Evolutionary conservation across 2,329 filamentous ascomycete genomes (phyloP), one percentile per base, ranked within the genome.

Genomic region (Colletotrichum chlorophyti): DNA sequence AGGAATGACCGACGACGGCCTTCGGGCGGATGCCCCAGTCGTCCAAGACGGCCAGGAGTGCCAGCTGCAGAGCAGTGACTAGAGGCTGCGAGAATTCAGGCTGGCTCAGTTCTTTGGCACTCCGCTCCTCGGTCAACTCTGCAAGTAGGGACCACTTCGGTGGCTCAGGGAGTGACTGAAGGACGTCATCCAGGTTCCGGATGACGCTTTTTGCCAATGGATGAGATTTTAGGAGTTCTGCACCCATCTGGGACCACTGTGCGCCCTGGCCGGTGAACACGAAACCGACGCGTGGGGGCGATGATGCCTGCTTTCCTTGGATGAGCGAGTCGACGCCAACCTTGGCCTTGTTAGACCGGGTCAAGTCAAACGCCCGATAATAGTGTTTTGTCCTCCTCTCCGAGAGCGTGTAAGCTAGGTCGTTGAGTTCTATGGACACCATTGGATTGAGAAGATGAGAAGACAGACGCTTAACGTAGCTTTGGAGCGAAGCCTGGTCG

Each of bases 1-100:
- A 47, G 40, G 60, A 47, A 53, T 69, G 55, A 24, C 66, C 29
- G 5, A 64, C 15, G 35, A 67, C 62, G 9, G 35, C 37, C 5
- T 29, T 3, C 2, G 45, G 35, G 2, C 2, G 19, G 17, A 66
- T 50, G 2, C 58, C 50, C 52, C 50, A 60, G 2, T 32, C 19
- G 8, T 29, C 11, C n/a, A 74, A 58, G 0, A 73, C 51, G 11
- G 68, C 65, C 0, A 74, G 62, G 2, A 75, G 45, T 11, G 46
- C 69, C 9, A 76, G 53, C 51, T 76, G 74, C 2, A 76, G 19
- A 0, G 72, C 72, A 5, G 73, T 76, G 37, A 68, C 73, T 1
- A 72, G 34, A 6, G 74, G 69, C 47, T 76, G 72, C 7, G 78
- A 75, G 19, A 83, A 62, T 4, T 73, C 70, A 0, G 68, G 64